Base-by-base conservation (phyloP, 768 basidiomycete genomes). In the Tricholoma flavovirens region DNA sequence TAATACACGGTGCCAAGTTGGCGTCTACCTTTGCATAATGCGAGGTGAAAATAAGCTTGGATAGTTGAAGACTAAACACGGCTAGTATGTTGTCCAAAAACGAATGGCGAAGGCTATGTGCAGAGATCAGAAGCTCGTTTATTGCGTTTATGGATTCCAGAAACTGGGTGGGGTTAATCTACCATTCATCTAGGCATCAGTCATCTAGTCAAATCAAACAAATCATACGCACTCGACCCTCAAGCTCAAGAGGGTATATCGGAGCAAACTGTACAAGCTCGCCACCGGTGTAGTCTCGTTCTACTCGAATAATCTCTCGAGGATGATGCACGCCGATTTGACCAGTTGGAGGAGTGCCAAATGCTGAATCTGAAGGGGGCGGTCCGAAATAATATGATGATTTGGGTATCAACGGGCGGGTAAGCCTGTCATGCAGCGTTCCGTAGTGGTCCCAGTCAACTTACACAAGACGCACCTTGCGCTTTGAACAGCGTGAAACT, bases 91-190 rank as follows among this genome's bases (percentile, higher is more conserved):
- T 98, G 70, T 97, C 91, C 56, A 90, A 40, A 55, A 88, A 80
- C 15, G 90, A 80, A 60, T 81, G 82, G 53, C 77, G 73, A 54
- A 90, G 73, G 60, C 91, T 90, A 67, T 97, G 84, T 1, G 97
- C 97, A 4, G 85, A 85, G 46, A 93, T 89, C 54, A 99, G 79
- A 17, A 86, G 74, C 64, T 89, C 85, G 72, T 99, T 99, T 71
- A 98, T 84, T 21, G 86, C 79, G 64, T 95, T 94, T 67, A 98
- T 87, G 29, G 92, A 89, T 69, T 91, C 87, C 43, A 89, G 79
- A 68, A 95, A 98, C 63, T 93, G 86, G 3, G 88, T 90, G 21
- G 95, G 92, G 9, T 90, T 89, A 65, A 99, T 84, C 94, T 97
- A 65, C 19, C 36, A 12, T 4, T 51, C 42, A 32, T 32, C 43